These are phyloP conservation scores for Ambrosia hybrid DNA, from an alignment of 140 eudicot species.

Conservation along the genomic window DNA sequence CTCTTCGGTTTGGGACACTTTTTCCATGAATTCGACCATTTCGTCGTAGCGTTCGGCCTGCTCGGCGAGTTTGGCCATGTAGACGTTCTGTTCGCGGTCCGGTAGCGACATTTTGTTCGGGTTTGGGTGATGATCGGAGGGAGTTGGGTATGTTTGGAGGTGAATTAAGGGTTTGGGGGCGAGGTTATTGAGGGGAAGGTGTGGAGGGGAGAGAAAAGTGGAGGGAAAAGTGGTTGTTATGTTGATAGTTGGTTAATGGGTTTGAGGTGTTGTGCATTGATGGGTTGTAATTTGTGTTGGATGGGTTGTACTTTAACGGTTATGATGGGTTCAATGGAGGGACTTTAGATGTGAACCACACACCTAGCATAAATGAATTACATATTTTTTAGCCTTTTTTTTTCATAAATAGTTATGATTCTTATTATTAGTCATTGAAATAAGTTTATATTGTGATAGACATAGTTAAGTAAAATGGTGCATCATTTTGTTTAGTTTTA, in stretches of 20 bases:
- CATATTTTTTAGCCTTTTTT: too few species aligned
- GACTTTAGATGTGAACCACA: too few species aligned
- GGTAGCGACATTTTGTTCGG: constrained; percentile 33
- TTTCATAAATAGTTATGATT: too few species aligned
- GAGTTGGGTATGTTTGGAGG: constrained; percentile 18
- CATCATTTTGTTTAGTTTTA: too few species aligned
- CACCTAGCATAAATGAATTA: too few species aligned
- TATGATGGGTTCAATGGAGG: too few species aligned
- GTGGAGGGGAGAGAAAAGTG: constrained; percentile 29
- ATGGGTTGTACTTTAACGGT: not conserved
- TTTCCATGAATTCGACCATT: constrained; percentile 83
- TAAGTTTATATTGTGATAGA: too few species aligned
- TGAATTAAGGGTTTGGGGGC: constrained; percentile 32
- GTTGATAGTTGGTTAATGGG: not conserved
- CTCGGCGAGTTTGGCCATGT: constrained; percentile 84
- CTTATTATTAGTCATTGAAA: too few species aligned
- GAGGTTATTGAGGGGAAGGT: constrained; percentile 26
- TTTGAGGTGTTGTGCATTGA: constrained; percentile 10
- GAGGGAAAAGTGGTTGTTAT: constrained; percentile 21
- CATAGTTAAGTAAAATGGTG: too few species aligned
- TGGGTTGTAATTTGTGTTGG: not conserved
- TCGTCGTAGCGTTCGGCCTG: constrained; percentile 82
- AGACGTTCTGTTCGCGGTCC: constrained; percentile 63
- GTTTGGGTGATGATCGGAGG: constrained; percentile 4
- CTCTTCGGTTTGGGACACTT: constrained; percentile 54